Base-by-base conservation (phyloP, 2,329 filamentous ascomycete species). In the Fusarium compactum region DNA sequence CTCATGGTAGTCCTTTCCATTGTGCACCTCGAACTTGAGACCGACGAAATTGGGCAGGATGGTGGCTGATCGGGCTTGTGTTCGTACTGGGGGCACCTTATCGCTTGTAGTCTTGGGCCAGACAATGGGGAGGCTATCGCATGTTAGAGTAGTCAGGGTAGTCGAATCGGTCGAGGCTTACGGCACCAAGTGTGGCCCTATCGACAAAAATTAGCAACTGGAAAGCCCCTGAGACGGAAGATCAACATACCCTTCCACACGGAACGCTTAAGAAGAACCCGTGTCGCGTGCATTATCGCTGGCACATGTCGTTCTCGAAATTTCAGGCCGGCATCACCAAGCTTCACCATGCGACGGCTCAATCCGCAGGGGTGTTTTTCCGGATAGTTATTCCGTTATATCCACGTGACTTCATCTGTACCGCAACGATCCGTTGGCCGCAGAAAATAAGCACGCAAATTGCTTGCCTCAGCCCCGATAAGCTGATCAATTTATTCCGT, bases 1-100 rank as follows among this genome's bases (percentile, higher is more conserved):
- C 73, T 96, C 92, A 74, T 91, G 83, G 81, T 97, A 97, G 32
- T 87, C 87, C 84, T 96, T 97, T 76, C 95, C 95, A 80, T 97
- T 97, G 84, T 98, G 92, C 64, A 98, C 89, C 81, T 95, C 91
- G 81, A 98, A 98, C 79, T 90, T 91, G 76, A 97, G 84, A 16
- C 94, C 94, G 57, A 98, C 93, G 79, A 97, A 97, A 81, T 92
- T 97, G 69, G 95, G 95, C 60, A 97, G 86, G 76, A 98, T 96
- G 8, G 94, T 97, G 32, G 95, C 95, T 60, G 91, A 88, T 71
- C 95, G 92, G 40, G 94, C 94, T 80, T 95, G 92, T 18, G 95
- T 98, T 77, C 89, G 90, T 79, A 98, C 95, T 15, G 93, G 91
- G 41, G 87, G 88, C 6, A 87, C 84, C 70, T 86, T 87, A 74